These are phyloP conservation scores for Rachicladosporium sp. DNA, from an alignment of 2,329 filamentous ascomycete species.

Conservation along the genomic window DNA sequence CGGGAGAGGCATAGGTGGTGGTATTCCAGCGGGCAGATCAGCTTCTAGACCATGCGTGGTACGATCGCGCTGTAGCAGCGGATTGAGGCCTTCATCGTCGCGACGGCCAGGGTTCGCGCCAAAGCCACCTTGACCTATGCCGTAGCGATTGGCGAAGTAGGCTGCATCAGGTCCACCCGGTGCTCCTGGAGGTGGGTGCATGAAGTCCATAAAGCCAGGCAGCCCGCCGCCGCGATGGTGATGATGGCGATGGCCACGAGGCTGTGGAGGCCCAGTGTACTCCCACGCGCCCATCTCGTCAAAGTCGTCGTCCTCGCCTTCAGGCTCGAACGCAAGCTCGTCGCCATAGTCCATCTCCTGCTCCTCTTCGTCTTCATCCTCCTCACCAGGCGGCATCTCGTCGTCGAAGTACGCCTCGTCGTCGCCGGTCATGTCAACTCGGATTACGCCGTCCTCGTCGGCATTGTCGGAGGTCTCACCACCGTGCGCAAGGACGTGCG, in stretches of 20 bases:
- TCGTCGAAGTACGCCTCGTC: slow-evolving; percentile 43
- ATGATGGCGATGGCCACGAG: slow-evolving; percentile 13
- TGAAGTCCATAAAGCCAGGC: slow-evolving; percentile 18
- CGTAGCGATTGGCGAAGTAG: neutral
- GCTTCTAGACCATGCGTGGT: too few species aligned
- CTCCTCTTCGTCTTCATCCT: slow-evolving; percentile 31
- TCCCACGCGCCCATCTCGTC: slow-evolving; percentile 11
- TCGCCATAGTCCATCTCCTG: slow-evolving; percentile 61
- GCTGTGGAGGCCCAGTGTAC: slow-evolving; percentile 3
- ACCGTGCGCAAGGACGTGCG: slow-evolving; percentile 23
- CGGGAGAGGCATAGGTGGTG: too few species aligned
- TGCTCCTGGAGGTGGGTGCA: slow-evolving; percentile 9
- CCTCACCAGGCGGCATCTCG: slow-evolving; percentile 47
- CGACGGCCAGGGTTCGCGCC: slow-evolving; percentile 25
- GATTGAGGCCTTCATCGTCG: slow-evolving; percentile 74
- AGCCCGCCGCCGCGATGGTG: slow-evolving; percentile 9
- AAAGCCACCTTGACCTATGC: slow-evolving; percentile 1
- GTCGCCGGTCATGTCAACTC: slow-evolving; percentile 32
- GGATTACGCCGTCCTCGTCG: slow-evolving; percentile 20
- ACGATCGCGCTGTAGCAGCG: slow-evolving; percentile 51
- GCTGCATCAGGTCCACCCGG: too few species aligned
- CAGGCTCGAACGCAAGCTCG: slow-evolving; percentile 46
- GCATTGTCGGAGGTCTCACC: slow-evolving; percentile 24
- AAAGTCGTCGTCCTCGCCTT: slow-evolving; percentile 29
- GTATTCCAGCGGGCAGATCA: too few species aligned